phyloP scores from a whole-genome alignment of 208 protist genomes.

The Leptomonas pyrrhocoris region DNA sequence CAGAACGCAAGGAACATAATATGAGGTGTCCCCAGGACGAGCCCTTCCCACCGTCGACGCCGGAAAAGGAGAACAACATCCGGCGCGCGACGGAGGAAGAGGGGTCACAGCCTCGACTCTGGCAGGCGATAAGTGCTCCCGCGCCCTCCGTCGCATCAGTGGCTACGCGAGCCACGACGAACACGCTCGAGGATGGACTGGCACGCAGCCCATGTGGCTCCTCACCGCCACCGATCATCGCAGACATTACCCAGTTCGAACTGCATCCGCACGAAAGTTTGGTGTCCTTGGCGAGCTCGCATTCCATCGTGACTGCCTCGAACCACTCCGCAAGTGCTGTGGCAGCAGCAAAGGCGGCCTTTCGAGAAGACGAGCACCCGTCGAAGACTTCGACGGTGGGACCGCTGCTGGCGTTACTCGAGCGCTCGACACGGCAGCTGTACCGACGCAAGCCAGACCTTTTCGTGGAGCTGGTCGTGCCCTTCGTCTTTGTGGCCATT shows the following conservation, averaged over 20 bases:
- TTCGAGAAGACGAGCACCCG: conserved; percentile 6
- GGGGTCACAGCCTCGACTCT: no score
- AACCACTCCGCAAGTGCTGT: neutral
- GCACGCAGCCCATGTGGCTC: no score
- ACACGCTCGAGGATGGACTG: no score
- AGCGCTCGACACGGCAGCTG: conserved; percentile 31
- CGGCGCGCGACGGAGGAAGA: no score
- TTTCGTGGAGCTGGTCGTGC: conserved; percentile 41
- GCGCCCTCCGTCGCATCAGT: no score
- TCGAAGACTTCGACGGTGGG: neutral
- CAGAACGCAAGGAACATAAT: no score
- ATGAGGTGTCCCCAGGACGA: no score
- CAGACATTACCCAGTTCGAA: no score
- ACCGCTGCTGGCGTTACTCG: conserved; percentile 35
- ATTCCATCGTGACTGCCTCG: neutral
- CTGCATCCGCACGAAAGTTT: neutral
- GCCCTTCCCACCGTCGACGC: neutral
- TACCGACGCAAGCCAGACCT: conserved; percentile 31
- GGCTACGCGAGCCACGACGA: no score
- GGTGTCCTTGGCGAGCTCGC: neutral
- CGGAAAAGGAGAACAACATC: no score
- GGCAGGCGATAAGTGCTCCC: no score
- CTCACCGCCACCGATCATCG: neutral
- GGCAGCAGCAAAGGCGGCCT: neutral
- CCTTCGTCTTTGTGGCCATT: conserved; percentile 45